Base-by-base conservation (phyloP, 805 yeast species). In the Spathaspora gorwiae region DNA sequence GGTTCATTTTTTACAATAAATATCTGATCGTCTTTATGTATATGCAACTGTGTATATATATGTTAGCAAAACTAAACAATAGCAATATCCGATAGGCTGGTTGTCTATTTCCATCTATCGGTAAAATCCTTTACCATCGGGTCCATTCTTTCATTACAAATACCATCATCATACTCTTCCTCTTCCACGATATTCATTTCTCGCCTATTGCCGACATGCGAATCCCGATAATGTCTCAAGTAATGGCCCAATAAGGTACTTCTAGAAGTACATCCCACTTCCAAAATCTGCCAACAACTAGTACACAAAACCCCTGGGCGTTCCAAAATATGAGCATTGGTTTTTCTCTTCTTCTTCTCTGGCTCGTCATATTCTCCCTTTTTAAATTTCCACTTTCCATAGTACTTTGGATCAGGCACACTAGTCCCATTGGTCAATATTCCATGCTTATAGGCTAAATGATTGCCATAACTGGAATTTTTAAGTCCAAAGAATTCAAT, bases 391-490 rank as follows among this genome's bases (percentile, higher is more conserved):
- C 64, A 65, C 15, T 43, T 46, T 3, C 68, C 70, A 35, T 52
- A 59, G 46, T 59, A 56, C 7, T 63, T 42, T 2, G 65, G 67
- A 38, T 65, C 65, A 0, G 70, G 70, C 2, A 61, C 60, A 14
- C 60, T 50, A 39, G 51, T 59, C 30, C 61, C 62, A 47, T 62
- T 62, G 36, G 68, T 61, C 31, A 55, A 58, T 6, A 65, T 55
- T 5, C 70, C 70, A 49, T 65, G 70, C 44, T 62, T 66, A 37
- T 61, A 51, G 5, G 69, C 61, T 49, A 65, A 49, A 46, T 65
- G 70, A 6, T 66, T 59, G 6, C 64, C 55, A 44, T 65, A 65
- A 37, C 61, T 57, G 7, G 65, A 59, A 51, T 65, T 65, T 44
- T 64, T 64, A 48, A 61, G 57, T 2, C 67, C 66, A 19, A 59